Evolutionary conservation across 345 rosid species (phyloP).

Genomic region (Populus deltoides): DNA sequence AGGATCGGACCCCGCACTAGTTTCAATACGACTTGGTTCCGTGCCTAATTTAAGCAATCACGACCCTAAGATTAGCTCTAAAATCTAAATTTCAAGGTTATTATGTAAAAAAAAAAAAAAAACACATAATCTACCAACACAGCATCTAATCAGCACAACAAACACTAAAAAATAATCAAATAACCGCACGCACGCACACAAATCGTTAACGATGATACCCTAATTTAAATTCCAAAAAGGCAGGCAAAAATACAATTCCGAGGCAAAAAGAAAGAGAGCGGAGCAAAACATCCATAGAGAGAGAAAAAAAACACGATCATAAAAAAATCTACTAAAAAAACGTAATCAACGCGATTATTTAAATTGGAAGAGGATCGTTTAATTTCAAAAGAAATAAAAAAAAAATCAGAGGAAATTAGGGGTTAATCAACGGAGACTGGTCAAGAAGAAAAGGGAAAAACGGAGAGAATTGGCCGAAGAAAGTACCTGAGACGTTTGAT

Average conservation of each 20-base stretch:
- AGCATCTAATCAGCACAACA: background rate
- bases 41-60: background rate
- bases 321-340: background rate
- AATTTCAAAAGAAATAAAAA: background rate
- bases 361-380: background rate
- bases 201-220: background rate
- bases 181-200: background rate
- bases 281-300: background rate
- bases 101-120: background rate
- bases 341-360: background rate
- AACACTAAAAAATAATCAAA: background rate
- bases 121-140: background rate
- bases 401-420: background rate
- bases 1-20: too few relatives aligned
- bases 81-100: background rate
- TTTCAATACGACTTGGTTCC: background rate
- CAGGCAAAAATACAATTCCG: too few relatives aligned
- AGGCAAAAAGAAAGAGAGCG: background rate
- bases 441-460: background rate
- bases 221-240: background rate
- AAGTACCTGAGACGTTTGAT: slow-evolving; percentile 10
- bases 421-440: background rate
- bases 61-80: background rate
- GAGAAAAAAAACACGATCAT: background rate
- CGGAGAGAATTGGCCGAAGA: background rate